Evolutionary conservation across 2,329 filamentous ascomycete species (phyloP), one percentile per base, ranked within the genome.

Genomic region (Nemania serpens): DNA sequence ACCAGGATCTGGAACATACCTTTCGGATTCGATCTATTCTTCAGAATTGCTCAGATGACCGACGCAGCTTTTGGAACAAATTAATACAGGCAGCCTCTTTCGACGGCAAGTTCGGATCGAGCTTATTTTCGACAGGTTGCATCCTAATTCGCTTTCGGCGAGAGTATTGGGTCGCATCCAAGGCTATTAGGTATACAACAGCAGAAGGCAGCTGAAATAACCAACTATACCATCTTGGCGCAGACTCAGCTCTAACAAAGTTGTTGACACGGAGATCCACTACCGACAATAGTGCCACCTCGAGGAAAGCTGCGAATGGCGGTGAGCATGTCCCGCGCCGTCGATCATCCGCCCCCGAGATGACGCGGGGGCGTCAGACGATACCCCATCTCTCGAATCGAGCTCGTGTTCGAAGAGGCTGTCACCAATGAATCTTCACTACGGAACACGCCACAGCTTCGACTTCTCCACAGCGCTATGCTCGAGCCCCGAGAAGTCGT

Each of bases 401-500:
- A n/a, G 13, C 12, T 50, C 42, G 39, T 29, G 25, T 41, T 52
- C 13, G 7, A 43, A 36, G 12, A 39, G 18, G n/a, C 11, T 29
- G 41, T n/a, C 33, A 18, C 49, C 22, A 54, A 48, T 47, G 25
- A 25, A 7, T 46, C 43, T 62, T n/a, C 55, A 63, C 9, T 59
- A 22, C 9, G 69, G 69, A 45, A 70, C 70, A 17, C 53, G 65
- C 70, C 68, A 71, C 53, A 70, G 50, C 22, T 64, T 65, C 34
- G 69, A 33, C 43, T 69, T 66, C 58, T 72, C 70, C 1, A 71
- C 70, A 25, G 68, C 61, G 29, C 69, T 72, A 39, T 72, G 70
- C 2, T 69, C 70, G 39, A 72, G 54, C 1, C 70, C 70, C 33
- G 70, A 34, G 55, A 70, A 72, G 13, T 69, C 63, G 62, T 66